A percentile compares a stretch with the other conserved stretches of the same genome.
Conservation (phyloP, 768 basidiomycete species). For the Hypholoma fasciculare region DNA sequence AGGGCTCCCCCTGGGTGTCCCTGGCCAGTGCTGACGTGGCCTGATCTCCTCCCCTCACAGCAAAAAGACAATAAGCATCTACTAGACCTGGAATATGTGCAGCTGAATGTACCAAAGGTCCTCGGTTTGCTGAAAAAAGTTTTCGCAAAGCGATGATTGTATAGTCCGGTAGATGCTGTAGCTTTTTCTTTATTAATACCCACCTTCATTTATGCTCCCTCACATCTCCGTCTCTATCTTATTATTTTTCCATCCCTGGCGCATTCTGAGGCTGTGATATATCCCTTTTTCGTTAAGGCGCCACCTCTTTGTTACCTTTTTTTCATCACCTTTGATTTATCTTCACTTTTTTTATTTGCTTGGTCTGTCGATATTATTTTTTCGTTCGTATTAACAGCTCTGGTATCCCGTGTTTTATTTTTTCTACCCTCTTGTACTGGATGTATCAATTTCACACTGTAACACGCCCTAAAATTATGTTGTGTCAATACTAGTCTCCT, state of each 20-base stretch:
- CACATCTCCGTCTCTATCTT: not conserved
- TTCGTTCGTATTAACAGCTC: conserved; percentile 14
- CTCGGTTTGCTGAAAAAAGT: conserved; percentile 92
- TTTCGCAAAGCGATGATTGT: conserved; percentile 76
- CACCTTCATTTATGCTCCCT: not conserved
- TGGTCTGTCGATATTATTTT: conserved; percentile 14
- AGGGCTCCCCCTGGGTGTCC: not conserved
- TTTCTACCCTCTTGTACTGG: conserved; percentile 22
- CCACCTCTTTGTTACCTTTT: conserved; percentile 8
- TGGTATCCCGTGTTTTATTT: conserved; percentile 14
- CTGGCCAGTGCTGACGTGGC: not conserved
- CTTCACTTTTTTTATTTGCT: conserved; percentile 10
- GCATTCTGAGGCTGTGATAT: conserved; percentile 3
- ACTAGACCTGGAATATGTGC: conserved; percentile 96
- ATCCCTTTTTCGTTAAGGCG: conserved; percentile 7
- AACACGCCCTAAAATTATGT: conserved; percentile 16
- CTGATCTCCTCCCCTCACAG: conserved; percentile 38
- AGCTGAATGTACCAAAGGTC: conserved; percentile 95
- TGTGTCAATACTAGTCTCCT: conserved; percentile 7
- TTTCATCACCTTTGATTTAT: not conserved
- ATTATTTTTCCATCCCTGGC: not conserved
- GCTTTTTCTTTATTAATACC: conserved; percentile 4
- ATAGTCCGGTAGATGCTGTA: not conserved
- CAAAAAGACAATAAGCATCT: conserved; percentile 99
- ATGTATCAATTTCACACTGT: conserved; percentile 34